Conservation (phyloP, 2,329 filamentous ascomycete species). For the Phaeosphaeria sp. region DNA sequence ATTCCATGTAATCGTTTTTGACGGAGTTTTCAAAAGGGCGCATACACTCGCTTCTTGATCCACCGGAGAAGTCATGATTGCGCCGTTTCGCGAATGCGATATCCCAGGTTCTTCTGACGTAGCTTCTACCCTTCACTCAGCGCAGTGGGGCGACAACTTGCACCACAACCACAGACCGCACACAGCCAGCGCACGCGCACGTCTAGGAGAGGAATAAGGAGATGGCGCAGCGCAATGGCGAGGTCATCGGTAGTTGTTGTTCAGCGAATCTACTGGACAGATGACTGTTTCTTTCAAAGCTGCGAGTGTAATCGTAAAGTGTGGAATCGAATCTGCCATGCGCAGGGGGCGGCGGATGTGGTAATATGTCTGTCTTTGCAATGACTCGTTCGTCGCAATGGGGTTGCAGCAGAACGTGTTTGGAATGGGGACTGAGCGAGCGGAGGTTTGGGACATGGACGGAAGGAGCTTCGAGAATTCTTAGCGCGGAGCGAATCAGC, state of each 20-base stretch:
- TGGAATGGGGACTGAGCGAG: conserved; percentile 19
- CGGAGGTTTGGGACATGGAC: conserved; percentile 17
- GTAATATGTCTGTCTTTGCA: neutral
- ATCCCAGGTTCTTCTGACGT: conserved; percentile 3
- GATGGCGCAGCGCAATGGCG: conserved; percentile 23
- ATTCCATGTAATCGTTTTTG: neutral
- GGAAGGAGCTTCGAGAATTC: conserved; percentile 25
- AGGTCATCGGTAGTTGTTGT: conserved; percentile 42
- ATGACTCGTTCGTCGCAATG: conserved; percentile 5
- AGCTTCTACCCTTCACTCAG: conserved; percentile 13
- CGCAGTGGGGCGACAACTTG: neutral
- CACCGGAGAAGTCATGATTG: conserved; percentile 28
- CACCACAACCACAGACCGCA: conserved; percentile 6
- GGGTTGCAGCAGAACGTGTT: conserved; percentile 18
- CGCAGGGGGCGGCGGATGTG: neutral
- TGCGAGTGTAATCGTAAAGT: conserved; percentile 21
- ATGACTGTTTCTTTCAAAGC: conserved; percentile 12
- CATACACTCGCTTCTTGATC: conserved; percentile 32
- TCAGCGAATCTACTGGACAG: conserved; percentile 11
- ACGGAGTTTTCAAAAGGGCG: conserved; percentile 3
- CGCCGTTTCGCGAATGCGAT: conserved; percentile 16
- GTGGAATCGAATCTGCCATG: conserved; percentile 36
- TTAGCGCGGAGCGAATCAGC: conserved; percentile 19
- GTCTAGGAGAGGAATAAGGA: conserved; percentile 32
- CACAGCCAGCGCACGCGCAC: conserved; percentile 21